Evolutionary conservation across 75 land plant genomes (phyloP).

Genomic region (Pinus albicaulis): DNA sequence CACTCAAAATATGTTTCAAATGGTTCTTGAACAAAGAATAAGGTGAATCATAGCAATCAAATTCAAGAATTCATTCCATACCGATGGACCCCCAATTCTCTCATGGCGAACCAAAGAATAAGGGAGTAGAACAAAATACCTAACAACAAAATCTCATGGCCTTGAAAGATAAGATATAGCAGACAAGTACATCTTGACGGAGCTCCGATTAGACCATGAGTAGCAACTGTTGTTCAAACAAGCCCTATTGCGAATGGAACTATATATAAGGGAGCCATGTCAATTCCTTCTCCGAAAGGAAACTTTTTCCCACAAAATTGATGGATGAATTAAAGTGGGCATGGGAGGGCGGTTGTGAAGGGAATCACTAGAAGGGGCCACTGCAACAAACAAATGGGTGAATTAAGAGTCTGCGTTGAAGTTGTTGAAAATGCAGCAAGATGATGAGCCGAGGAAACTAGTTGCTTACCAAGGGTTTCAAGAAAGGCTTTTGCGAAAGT

Average conservation of each 20-base stretch:
- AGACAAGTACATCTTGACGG: conserved; percentile 19
- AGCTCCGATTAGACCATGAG: conserved; percentile 27
- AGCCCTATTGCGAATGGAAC: no score
- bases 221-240: no score
- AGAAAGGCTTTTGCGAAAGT: no score
- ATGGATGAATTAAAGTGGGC: no score
- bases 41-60: conserved; percentile 39
- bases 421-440: no score
- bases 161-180: conserved; percentile 22
- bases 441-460: no score
- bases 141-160: conserved; percentile 16
- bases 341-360: no score
- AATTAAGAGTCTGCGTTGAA: not conserved
- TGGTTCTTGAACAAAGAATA: conserved; percentile 45
- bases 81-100: conserved; percentile 27
- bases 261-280: not conserved
- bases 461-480: no score
- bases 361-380: no score
- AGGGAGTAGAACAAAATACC: conserved; percentile 19
- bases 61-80: conserved; percentile 29
- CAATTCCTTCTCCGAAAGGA: not conserved
- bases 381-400: no score
- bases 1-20: conserved; percentile 65
- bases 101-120: conserved; percentile 44
- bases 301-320: not conserved